Evolutionary conservation across 768 basidiomycete species (phyloP).

Genomic region (Hydnomerulius pinastri): DNA sequence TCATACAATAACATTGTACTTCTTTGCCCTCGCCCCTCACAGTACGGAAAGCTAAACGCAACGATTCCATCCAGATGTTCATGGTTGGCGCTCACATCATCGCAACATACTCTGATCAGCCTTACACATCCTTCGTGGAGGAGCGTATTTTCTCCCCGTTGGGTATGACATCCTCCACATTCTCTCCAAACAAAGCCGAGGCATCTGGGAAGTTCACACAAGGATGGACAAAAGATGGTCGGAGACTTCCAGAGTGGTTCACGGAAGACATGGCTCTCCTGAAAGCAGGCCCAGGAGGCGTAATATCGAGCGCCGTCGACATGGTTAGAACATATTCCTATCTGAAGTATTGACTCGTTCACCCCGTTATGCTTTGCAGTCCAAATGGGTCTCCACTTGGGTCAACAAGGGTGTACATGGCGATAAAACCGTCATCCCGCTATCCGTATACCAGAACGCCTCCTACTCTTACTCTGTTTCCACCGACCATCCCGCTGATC

Average conservation of each 20-base stretch:
- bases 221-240: conserved; percentile 33
- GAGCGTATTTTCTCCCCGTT: conserved; percentile 43
- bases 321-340: conserved; percentile 35
- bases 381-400: conserved; percentile 39
- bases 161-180: conserved; percentile 43
- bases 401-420: conserved; percentile 36
- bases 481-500: conserved; percentile 3
- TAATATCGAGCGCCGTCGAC: conserved; percentile 45
- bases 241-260: conserved; percentile 36
- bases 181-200: conserved; percentile 34
- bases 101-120: conserved; percentile 29
- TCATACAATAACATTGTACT: conserved; percentile 42
- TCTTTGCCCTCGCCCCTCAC: background rate
- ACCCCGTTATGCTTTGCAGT: conserved; percentile 22
- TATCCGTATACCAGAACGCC: conserved; percentile 26
- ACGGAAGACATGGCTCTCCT: conserved; percentile 24
- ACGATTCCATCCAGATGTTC: conserved; percentile 37
- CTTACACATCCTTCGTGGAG: conserved; percentile 42
- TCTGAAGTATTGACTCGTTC: background rate
- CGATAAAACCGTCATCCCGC: conserved; percentile 36
- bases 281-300: conserved; percentile 41
- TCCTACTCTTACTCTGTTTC: conserved; percentile 35
- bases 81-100: conserved; percentile 37
- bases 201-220: conserved; percentile 34
- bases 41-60: background rate